Evolutionary conservation across 2,329 filamentous ascomycete genomes (phyloP), one percentile per base, ranked within the genome.

Genomic region (Colletotrichum eremochloae): DNA sequence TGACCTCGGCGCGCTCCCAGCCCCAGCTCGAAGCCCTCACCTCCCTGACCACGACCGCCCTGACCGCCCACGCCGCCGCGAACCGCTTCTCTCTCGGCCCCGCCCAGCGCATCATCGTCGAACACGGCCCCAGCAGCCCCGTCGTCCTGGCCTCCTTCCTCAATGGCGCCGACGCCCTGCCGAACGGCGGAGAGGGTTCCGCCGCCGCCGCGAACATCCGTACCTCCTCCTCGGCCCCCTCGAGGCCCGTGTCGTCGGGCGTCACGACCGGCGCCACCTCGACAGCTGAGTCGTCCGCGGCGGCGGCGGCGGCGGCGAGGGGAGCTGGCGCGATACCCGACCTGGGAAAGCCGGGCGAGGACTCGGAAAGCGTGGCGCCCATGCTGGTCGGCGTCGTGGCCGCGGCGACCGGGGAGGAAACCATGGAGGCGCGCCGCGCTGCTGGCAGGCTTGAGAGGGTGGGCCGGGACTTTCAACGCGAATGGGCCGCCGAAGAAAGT

Each of bases 31-130:
- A 85, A 63, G 83, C 87, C n/a, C 85, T 91, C 63, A 84, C 86
- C 8, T 79, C 83, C 5, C 84, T 91, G 53, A 84, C 89, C 42
- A 83, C 84, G 57, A 84, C 85, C 62, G 87, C 89, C 20, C 83
- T 90, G 33, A 84, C 83, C 71, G 86, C 86, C 15, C 86, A 88
- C 76, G 86, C 88, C 57, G 82, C 88, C 61, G 86, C 87, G 6
- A 81, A 82, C 44, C 86, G 88, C 62, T 83, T 90, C 8, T 85
- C 84, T 58, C 83, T 89, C 55, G 89, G 89, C 75, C 76, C 78
- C 8, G 87, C 88, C 3, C 83, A 87, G 76, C 87, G 89, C 78
- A 84, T 91, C 74, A 87, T 91, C 79, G 85, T 91, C 77, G 89
- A 91, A 77, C 87, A 88, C 77, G 81, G 81, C 3, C 80, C 82